Percentiles rank a stretch among this genome's conserved stretches.
Conservation (phyloP, 2,329 filamentous ascomycete genomes). For the Pestalotiopsis sp. region DNA sequence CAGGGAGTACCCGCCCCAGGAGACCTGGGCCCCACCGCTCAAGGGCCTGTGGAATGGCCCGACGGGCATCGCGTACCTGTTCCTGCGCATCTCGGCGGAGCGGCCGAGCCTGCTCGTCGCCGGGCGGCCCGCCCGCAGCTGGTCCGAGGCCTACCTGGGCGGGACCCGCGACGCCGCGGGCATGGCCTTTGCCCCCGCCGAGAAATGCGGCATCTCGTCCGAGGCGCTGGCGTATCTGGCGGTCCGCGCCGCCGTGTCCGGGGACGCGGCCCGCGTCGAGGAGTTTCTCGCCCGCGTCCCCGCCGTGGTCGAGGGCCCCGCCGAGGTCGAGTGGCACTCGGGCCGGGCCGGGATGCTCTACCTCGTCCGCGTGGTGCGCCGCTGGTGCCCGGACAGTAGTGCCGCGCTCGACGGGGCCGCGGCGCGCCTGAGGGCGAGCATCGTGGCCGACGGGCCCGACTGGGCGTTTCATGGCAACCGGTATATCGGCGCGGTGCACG, state of each 20-base stretch:
- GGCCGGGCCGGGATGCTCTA: background rate
- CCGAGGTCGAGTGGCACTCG: background rate
- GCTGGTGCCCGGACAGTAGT: background rate
- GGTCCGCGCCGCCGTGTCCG: background rate
- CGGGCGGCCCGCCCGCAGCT: background rate
- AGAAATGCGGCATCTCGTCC: background rate
- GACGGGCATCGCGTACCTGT: conserved; percentile 8
- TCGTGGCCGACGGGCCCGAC: background rate
- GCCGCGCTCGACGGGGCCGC: background rate
- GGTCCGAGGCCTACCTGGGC: background rate
- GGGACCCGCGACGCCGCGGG: background rate
- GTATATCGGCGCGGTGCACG: conserved; percentile 5
- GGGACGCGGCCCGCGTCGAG: background rate
- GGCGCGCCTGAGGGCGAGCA: background rate
- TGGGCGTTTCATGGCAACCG: background rate
- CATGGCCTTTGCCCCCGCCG: background rate
- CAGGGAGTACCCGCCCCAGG: background rate
- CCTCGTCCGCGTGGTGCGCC: background rate
- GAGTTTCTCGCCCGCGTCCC: background rate
- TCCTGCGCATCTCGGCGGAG: background rate
- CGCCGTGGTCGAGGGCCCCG: background rate
- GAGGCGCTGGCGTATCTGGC: background rate
- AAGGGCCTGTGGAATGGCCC: conserved; percentile 9
- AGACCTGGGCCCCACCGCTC: background rate
- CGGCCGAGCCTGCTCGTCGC: background rate